Evolutionary conservation across 495 filamentous ascomycete genomes (phyloP), one percentile per base, ranked within the genome.

Genomic region (Aspergillus sclerotioniger): DNA sequence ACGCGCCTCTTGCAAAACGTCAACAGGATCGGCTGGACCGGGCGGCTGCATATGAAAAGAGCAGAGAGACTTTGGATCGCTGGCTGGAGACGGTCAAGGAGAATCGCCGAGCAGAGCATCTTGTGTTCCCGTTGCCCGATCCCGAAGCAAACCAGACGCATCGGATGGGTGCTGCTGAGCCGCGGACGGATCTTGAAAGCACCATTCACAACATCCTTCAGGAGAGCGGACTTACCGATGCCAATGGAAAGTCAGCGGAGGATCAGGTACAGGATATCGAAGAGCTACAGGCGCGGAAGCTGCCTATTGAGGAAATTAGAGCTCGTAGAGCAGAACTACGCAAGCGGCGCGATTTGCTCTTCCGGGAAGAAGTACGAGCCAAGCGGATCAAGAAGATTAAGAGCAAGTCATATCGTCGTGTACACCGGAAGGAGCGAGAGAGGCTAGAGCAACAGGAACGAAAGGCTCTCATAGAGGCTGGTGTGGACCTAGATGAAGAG

Each of bases 311-410:
- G 63, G 91, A 96, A 62, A 86, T 90, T 15, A 83, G 87, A 66
- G 85, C 85, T 17, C 79, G 91, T 2, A 80, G 85, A 33, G 85
- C 86, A 8, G 87, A 96, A 65, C 80, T 95, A 29, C 86, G 92
- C 9, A 87, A 83, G 61, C 84, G 88, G 53, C 78, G 95, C 56
- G 94, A 98, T 61, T 73, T 97, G 6, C 76, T 96, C 48, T 96
- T 95, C 57, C 82, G 93, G n/a, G 95, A 98, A 69, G 89, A 96
- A 70, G 82, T 87, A 0, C 85, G 90, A 52, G 83, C 91, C 4
- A 96, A 93, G 73, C 87, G 94, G 3, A 89, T 98, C 71, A 96
- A 96, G 72, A 98, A 97, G 77, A 98, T 98, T 69, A 98, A 98
- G 77, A 92, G 88, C 64, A 98, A 96, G 66, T 83, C 91, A 0